phyloP scores from a whole-genome alignment of 1,139 yeast species.

The Sugiyamaella castrensis region DNA sequence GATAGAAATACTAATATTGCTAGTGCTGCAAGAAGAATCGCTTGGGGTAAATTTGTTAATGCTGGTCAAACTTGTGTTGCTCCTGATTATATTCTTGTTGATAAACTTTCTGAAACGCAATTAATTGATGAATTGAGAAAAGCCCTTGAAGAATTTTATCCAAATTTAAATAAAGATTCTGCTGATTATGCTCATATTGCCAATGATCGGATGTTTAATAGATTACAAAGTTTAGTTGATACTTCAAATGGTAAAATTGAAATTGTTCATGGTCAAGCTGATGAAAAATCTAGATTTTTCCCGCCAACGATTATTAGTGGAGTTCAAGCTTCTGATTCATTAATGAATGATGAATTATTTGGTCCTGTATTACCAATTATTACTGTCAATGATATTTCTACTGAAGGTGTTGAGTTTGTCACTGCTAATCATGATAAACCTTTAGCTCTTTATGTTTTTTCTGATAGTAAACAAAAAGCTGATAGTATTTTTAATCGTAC shows the following conservation, averaged over 20 bases:
- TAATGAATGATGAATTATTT: conserved; percentile 77
- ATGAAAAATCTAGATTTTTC: conserved; percentile 47
- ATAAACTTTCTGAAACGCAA: conserved; percentile 53
- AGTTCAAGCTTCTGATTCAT: conserved; percentile 60
- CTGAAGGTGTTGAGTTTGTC: conserved; percentile 49
- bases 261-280: conserved; percentile 51
- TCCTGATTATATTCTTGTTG: conserved; percentile 75
- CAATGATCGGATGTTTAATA: conserved; percentile 55
- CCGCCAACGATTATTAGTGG: conserved; percentile 69
- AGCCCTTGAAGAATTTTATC: conserved; percentile 49
- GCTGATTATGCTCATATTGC: conserved; percentile 60
- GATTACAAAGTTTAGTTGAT: conserved; percentile 47
- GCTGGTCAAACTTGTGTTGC: conserved; percentile 94
- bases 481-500: conserved; percentile 51
- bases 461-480: conserved; percentile 52
- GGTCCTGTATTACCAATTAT: conserved; percentile 84
- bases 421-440: conserved; percentile 72
- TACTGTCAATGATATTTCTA: conserved; percentile 48
- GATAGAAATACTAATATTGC: conserved; percentile 46
- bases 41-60: conserved; percentile 76
- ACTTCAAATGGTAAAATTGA: conserved; percentile 57
- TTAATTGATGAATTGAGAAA: conserved; percentile 48
- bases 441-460: conserved; percentile 74
- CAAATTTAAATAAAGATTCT: conserved; percentile 38
- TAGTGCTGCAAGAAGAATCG: conserved; percentile 61